These are phyloP conservation scores for Mycena indigotica DNA, from an alignment of 768 basidiomycete species.

Conservation along the genomic window DNA sequence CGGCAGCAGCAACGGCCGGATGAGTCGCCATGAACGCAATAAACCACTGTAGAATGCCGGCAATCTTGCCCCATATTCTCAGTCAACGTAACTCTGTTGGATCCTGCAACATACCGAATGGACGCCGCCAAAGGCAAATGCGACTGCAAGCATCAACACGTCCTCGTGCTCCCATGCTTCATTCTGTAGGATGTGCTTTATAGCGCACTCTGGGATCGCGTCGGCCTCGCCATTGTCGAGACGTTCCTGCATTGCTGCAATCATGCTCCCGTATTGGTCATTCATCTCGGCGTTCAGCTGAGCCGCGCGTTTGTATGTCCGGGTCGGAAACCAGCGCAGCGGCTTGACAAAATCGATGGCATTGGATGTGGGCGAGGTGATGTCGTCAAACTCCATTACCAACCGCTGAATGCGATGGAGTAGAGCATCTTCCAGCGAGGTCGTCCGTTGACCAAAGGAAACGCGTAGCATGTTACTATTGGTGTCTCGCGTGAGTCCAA, in stretches of 20 bases:
- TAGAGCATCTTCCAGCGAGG: slow-evolving; percentile 22
- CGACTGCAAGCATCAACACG: slow-evolving; percentile 35
- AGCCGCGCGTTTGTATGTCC: slow-evolving; percentile 20
- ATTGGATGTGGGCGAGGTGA: slow-evolving; percentile 25
- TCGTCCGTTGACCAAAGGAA: slow-evolving; percentile 28
- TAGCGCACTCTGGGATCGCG: slow-evolving; percentile 34
- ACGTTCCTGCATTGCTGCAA: slow-evolving; percentile 30
- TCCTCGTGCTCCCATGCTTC: slow-evolving; percentile 36
- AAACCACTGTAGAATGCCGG: slow-evolving; percentile 39
- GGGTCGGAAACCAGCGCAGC: slow-evolving; percentile 26
- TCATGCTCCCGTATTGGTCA: slow-evolving; percentile 35
- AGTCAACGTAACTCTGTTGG: no score
- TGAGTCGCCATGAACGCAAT: slow-evolving; percentile 31
- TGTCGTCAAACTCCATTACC: slow-evolving; percentile 31
- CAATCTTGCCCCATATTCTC: no score
- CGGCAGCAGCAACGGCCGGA: slow-evolving; percentile 33
- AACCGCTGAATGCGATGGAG: slow-evolving; percentile 24
- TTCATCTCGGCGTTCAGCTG: slow-evolving; percentile 30
- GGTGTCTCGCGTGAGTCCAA: no score
- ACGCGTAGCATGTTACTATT: slow-evolving; percentile 30
- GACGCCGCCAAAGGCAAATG: slow-evolving; percentile 37
- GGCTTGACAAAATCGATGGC: slow-evolving; percentile 28
- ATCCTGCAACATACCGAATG: slow-evolving; percentile 34
- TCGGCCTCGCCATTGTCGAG: slow-evolving; percentile 32
- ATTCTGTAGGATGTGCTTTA: slow-evolving; percentile 34